Evolutionary conservation across 2,329 filamentous ascomycete species (phyloP), one percentile per base, ranked within the genome.

Genomic region (Acrocalymma vagum): DNA sequence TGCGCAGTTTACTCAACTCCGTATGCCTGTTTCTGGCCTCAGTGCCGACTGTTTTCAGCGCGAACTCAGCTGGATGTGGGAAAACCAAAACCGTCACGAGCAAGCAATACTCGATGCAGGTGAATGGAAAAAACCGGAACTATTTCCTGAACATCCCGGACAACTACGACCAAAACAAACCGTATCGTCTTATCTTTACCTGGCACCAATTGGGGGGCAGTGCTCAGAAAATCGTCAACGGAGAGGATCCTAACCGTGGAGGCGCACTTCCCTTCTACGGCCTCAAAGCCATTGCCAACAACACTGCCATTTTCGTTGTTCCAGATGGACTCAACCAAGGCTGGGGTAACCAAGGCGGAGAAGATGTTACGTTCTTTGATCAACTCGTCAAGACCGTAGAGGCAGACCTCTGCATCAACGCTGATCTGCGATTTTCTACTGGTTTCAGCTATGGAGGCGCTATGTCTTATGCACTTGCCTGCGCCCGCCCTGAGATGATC

Each of bases 371-470:
- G 1, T 73, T 77, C 42, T 60, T 73, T 28, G 67, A 75, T 28
- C 46, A 58, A n/a, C 67, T 77, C 34, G 47, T 75, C 23, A 55
- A 63, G 18, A 61, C 57, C 8, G 56, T 74, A 17, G 65, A 73
- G 48, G 45, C 52, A 5, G 63, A 69, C 22, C 67, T 76, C 32
- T 77, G 74, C 48, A 53, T 77, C 23, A 67, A 77, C 42, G 57
- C 68, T 37, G 55, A 55, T 34, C 64, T 69, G 36, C 61, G 70
- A 38, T 77, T 75, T 53, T 62, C 70, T 21, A 74, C 70, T 2
- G 73, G 72, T 9, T 76, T 72, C 59, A 71, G 67, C 49, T 75
- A 73, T 50, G 72, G 73, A 22, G 72, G 65, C 27, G 66, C 67
- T 27, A 75, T 77, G 69, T 67, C 63, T 1, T 72, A 65, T 51